A percentile compares a stretch with the other conserved stretches of the same genome.
Conservation (phyloP, 106 monocot genomes). For the Dendrobium chrysotoxum region DNA sequence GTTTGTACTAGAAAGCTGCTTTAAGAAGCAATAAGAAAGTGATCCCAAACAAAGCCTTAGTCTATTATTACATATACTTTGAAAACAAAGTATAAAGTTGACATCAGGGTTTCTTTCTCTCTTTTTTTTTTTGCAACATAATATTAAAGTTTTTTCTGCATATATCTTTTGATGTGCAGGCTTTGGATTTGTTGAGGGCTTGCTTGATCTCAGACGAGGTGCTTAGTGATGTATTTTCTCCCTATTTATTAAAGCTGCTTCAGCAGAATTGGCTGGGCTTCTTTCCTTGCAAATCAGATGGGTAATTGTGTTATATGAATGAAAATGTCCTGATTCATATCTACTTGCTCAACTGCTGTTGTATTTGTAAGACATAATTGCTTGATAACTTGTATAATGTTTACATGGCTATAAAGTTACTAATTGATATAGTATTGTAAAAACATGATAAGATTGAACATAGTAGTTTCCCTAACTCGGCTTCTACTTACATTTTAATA, state of each 20-base stretch:
- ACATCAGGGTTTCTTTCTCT: not conserved
- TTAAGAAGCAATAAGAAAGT: too few species aligned
- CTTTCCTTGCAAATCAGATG: constrained; percentile 12
- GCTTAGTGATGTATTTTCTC: constrained; percentile 25
- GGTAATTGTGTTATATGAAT: not conserved
- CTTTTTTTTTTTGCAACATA: not conserved
- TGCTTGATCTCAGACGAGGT: constrained; percentile 12
- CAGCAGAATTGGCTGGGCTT: constrained; percentile 24
- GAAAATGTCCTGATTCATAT: not conserved
- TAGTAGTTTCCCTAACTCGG: too few species aligned
- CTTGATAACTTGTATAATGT: too few species aligned
- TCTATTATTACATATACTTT: too few species aligned
- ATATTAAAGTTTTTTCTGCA: not conserved
- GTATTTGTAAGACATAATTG: too few species aligned
- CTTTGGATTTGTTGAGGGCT: constrained; percentile 27
- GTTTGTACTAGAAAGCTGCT: too few species aligned
- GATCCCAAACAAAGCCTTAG: too few species aligned
- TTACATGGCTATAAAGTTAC: too few species aligned
- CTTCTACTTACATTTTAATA: too few species aligned
- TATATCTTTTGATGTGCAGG: constrained; percentile 17
- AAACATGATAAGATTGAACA: too few species aligned
- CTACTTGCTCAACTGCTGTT: not conserved
- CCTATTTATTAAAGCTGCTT: constrained; percentile 6
- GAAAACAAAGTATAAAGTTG: too few species aligned
- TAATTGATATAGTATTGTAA: too few species aligned